Base-by-base conservation (phyloP, 371 early-diverging fungal species). In the Circinella minor region DNA sequence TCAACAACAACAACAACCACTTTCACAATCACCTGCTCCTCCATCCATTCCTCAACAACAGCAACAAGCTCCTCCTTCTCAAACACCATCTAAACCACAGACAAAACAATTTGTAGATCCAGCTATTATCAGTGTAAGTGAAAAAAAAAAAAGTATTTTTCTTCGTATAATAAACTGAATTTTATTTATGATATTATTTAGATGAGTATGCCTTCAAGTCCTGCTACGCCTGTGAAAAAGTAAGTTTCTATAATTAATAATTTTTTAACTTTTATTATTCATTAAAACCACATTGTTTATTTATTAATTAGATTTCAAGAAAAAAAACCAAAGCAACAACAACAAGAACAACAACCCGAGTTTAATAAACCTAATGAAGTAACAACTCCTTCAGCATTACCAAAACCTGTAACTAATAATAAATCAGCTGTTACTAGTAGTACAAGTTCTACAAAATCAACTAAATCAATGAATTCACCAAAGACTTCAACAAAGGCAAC, bases 41-140 rank as follows among this genome's bases (percentile, higher is more conserved):
- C 60, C 60, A n/a, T 7, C 27, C 10, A 13, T 20, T 27, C 64
- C n/a, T 47, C 63, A 36, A 20, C 43, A 43, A 43, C 43, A 43
- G 11, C 43, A 43, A 43, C 43, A 43, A 43, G 9, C n/a, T 43
- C 63, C 63, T 36, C 13, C 60, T 34, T 15, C 39, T 17, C 18
- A 39, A 9, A 61, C 36, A 18, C 14, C 49, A 20, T 38, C 43
- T 43, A 43, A 43, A 43, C 43, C 6, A 43, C 43, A 43, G 43
- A 11, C 37, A 63, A 39, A n/a, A 1, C 59, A 66, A 17, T 68
- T 72, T 46, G 66, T 72, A 59, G 77, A 76, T 60, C 77, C 77
- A 61, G 77, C 77, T 20, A 76, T 76, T 46, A 60, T 76, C 55
- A 73, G 73, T 62, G 73, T 64, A 67, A 46, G 64, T 37, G 60